Evolutionary conservation across 768 basidiomycete genomes (phyloP), one percentile per base, ranked within the genome.

Genomic region (Multifurca ochricompacta): DNA sequence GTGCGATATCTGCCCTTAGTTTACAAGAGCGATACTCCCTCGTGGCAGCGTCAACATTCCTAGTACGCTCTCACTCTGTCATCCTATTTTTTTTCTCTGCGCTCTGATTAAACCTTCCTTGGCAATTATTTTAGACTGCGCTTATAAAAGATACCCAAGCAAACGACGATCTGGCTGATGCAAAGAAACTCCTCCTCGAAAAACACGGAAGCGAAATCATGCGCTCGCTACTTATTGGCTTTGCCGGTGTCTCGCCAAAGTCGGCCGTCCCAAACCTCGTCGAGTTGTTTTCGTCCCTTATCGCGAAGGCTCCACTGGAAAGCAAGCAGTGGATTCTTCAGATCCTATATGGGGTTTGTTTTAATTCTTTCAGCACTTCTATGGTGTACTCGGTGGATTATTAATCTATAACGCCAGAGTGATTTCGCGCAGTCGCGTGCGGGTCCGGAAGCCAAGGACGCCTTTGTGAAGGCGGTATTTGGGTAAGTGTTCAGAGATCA

Each of bases 11-110:
- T 31, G 79, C 85, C 4, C 68, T 94, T 16, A 70, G 80, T 2
- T 67, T 91, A 19, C 88, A 90, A 66, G 91, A 94, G 64, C 76
- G 90, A 34, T 94, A 92, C 66, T 89, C 89, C 0, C 73, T 95
- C 8, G 87, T 88, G 2, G 77, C 87, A 1, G 86, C 89, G 3
- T 84, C 83, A 60, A 85, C 78, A 41, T 96, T 94, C 66, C 69
- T 95, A 59, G 93, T 93, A 59, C 42, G 85, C 74, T 6, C 7
- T 36, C 40, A 9, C 16, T 32, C 32, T 27, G 2, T 8, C n/a
- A 7, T 40, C 36, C n/a, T 19, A 11, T 19, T 11, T 25, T 53
- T 42, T 47, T 25, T 3, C n/a, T 36, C 9, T 13, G 9, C n/a
- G 3, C 16, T 27, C 9, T 4, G 21, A 45, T 34, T 25, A 25